These are phyloP conservation scores for Arabidopsis arenosa DNA, from an alignment of 345 rosid species.

Conservation along the genomic window DNA sequence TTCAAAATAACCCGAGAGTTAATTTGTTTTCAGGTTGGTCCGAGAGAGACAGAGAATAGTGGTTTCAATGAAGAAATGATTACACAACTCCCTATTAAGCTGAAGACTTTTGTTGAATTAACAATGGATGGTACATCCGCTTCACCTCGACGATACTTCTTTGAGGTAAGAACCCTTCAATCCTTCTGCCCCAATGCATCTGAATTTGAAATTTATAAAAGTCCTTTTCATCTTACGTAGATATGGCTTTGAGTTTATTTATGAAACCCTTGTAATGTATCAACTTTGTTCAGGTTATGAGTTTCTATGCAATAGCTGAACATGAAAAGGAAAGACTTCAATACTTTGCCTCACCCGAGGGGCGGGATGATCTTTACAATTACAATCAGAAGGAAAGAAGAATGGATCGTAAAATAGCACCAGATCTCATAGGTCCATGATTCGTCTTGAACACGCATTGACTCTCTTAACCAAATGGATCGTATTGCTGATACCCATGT, in stretches of 20 bases:
- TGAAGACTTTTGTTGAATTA: conserved; percentile 72
- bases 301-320: conserved; percentile 78
- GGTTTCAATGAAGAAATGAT: conserved; percentile 29
- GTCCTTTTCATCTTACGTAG: neutral
- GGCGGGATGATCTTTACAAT: conserved; percentile 90
- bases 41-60: conserved; percentile 51
- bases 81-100: conserved; percentile 59
- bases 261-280: conserved; percentile 22
- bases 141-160: conserved; percentile 88
- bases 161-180: conserved; percentile 72
- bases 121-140: conserved; percentile 97
- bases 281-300: conserved; percentile 64
- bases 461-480: neutral
- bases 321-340: conserved; percentile 89
- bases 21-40: conserved; percentile 60
- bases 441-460: conserved; percentile 11
- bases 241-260: conserved; percentile 14
- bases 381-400: conserved; percentile 94
- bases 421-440: neutral
- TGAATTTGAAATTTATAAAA: neutral
- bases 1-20: conserved; percentile 14
- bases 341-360: conserved; percentile 89
- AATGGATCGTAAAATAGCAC: conserved; percentile 63
- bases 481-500: conserved; percentile 22
- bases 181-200: conserved; percentile 8